Base-by-base conservation (phyloP, 2,329 filamentous ascomycete species). In the Claviceps fusiformis region DNA sequence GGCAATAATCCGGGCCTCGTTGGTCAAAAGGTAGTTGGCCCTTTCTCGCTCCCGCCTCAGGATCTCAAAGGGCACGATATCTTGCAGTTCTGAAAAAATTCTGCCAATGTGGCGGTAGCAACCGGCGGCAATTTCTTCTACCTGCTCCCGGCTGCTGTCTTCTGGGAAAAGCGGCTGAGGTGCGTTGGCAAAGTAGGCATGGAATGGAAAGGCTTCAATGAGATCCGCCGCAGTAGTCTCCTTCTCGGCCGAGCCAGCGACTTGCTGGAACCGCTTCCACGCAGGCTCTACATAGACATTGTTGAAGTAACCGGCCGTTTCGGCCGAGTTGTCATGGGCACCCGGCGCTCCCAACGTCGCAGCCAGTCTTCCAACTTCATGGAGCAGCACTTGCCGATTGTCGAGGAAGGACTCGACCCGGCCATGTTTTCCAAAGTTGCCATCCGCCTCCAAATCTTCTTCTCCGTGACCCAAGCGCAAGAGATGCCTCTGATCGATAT, bases 221-320 rank as follows among this genome's bases (percentile, higher is more conserved):
- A 96, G 80, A 43, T 86, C 78, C 29, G 82, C 75, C 11, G 73
- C 70, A 4, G 78, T 80, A 15, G 75, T 72, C 27, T 80, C 72
- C 24, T 80, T 72, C 24, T 80, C 77, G 29, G 80, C 75, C 2
- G 76, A 74, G 46, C 79, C 78, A 29, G 80, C 73, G 50, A 75
- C 44, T 45, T 69, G 72, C 54, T 89, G 83, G 68, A 95, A 98
- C 65, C 86, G 89, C 52, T 81, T 81, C 93, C 93, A 98, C 13
- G 86, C 81, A 37, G 93, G 92, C 68, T 87, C 79, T 46, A 98
- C 78, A 65, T 95, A 96, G 58, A 96, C 91, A 49, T 84, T 83
- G 67, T 95, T 89, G 75, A 98, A 98, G 71, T 98, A 97, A 33
- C 89, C 90, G 41, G 93, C 93, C 2, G 92, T 98, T 75, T 98